Evolutionary conservation across 164 flowering plant genomes (phyloP).

Genomic region (Cinnamomum micranthum): DNA sequence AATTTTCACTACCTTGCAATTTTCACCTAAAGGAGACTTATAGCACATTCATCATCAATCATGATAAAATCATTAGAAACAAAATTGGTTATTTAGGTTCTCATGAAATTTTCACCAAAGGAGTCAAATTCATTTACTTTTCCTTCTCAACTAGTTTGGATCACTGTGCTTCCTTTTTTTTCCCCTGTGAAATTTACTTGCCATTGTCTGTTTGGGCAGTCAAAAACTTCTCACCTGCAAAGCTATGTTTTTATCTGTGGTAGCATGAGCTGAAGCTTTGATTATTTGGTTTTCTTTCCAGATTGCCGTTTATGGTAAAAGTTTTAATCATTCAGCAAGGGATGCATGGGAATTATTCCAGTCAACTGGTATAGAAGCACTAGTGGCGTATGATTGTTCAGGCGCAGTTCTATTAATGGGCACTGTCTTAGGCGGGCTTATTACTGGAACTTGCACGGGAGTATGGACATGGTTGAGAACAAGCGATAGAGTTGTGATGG

Average conservation of each 20-base stretch:
- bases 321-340: conserved; percentile 93
- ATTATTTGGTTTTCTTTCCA: conserved; percentile 24
- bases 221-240: neutral
- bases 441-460: conserved; percentile 82
- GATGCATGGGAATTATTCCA: conserved; percentile 99
- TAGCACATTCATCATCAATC: neutral
- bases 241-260: neutral
- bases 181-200: too few species aligned
- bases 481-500: conserved; percentile 67
- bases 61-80: too few species aligned
- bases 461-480: conserved; percentile 68
- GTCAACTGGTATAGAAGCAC: conserved; percentile 99
- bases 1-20: too few species aligned
- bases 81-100: too few species aligned
- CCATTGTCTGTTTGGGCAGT: neutral
- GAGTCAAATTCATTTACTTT: too few species aligned
- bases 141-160: too few species aligned
- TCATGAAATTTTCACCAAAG: too few species aligned
- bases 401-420: conserved; percentile 97
- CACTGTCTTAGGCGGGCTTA: conserved; percentile 84
- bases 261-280: neutral
- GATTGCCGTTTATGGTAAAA: conserved; percentile 95
- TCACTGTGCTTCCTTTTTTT: too few species aligned
- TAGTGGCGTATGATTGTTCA: conserved; percentile 98
- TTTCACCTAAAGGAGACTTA: neutral